Base-by-base conservation (phyloP, 1,139 yeast genomes). In the Nakaseomyces bracarensis region DNA sequence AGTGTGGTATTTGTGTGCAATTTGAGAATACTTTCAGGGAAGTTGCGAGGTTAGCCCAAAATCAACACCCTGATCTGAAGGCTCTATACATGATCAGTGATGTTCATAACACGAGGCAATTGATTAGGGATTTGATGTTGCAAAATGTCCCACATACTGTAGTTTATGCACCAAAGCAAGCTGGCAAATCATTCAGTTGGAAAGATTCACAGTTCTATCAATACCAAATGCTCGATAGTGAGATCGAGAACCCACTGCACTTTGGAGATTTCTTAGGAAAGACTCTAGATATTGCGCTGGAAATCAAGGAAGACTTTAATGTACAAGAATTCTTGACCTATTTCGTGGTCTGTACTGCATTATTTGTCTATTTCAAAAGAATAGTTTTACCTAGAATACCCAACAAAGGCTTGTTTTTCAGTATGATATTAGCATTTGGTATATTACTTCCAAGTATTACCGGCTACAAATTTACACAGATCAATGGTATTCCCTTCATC, bases 401-500 rank as follows among this genome's bases (percentile, higher is more conserved):
- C 46, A 63, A 49, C 65, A 65, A 52, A 55, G 53, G 40, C 50
- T 65, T 40, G 59, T 67, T 53, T 30, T 42, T 47, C 11, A 65
- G 72, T 49, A 56, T 67, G 46, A 45, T 68, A 2, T 36, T 77
- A 1, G 60, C 72, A 10, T 58, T 79, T 7, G 46, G 59, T 0
- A 52, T 71, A 6, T 65, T 77, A 13, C 58, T 74, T 40, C 48
- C 69, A 1, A 72, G 75, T 44, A 61, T 71, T 8, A 70, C 82
- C 28, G 93, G 93, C 1, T 75, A 74, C 49, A 79, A 75, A 61
- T 82, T 77, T 54, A 72, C 82, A 1, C 61, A 72, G 22, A 77
- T 78, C 44, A 68, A 76, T 49, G 70, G 70, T 2, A 75, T 77
- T 1, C 86, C 89, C 3, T 76, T 82, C 43, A 51, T 82, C n/a